Evolutionary conservation across 768 basidiomycete species (phyloP).

Genomic region (Russula sp.): DNA sequence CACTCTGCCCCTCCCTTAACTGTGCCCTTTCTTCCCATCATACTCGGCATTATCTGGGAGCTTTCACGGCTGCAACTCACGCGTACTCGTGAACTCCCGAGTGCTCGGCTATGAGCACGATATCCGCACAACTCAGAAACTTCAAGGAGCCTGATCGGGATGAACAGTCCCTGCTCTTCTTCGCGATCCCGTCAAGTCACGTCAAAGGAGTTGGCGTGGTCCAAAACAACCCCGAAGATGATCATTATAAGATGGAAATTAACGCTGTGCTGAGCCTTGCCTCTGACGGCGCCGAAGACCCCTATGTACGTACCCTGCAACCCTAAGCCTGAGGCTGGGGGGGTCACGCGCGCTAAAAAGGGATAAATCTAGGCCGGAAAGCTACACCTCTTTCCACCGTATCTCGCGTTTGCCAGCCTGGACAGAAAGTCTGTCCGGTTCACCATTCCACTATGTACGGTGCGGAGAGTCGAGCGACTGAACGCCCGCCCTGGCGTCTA

Average conservation of each 20-base stretch:
- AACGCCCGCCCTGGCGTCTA: constrained; percentile 94
- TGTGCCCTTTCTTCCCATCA: not conserved
- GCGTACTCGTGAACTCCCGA: not conserved
- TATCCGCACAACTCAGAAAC: constrained; percentile 81
- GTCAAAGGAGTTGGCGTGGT: constrained; percentile 18
- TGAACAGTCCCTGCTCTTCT: constrained; percentile 77
- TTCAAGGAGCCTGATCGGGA: constrained; percentile 93
- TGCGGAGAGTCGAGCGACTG: constrained; percentile 88
- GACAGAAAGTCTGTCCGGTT: constrained; percentile 91
- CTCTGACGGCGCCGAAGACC: constrained; percentile 77
- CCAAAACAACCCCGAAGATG: constrained; percentile 31
- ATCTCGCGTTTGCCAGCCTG: constrained; percentile 82
- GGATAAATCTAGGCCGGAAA: constrained; percentile 72
- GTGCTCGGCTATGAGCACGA: constrained; percentile 55
- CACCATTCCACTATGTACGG: constrained; percentile 85
- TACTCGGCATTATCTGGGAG: not conserved
- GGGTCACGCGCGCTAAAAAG: constrained; percentile 2
- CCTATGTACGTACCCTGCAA: constrained; percentile 55
- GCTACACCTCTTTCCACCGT: constrained; percentile 82
- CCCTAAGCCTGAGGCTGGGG: not conserved
- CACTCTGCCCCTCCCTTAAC: not conserved
- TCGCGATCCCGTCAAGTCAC: constrained; percentile 61
- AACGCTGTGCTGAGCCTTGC: constrained; percentile 82
- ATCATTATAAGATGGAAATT: constrained; percentile 73
- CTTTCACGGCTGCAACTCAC: not conserved